phyloP scores from a whole-genome alignment of 129 eudicot genomes.

The Smallanthus sonchifolius region DNA sequence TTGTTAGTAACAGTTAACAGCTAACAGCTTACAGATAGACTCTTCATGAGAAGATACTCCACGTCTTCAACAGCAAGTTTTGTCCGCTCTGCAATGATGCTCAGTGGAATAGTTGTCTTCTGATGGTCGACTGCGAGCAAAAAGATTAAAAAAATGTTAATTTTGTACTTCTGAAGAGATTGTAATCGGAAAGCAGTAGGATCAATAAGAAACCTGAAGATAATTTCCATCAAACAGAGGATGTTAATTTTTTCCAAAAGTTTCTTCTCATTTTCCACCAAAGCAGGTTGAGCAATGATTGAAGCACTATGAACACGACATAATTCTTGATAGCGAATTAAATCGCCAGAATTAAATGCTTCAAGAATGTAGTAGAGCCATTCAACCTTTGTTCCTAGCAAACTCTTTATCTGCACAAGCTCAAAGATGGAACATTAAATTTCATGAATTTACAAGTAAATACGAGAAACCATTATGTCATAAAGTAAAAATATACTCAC shows the following conservation, averaged over 20 bases:
- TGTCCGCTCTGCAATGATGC: constrained; percentile 72
- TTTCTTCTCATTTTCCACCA: constrained; percentile 71
- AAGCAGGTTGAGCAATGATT: constrained; percentile 65
- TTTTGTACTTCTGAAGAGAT: not conserved
- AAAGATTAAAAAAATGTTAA: not conserved
- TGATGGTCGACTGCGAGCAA: constrained; percentile 74
- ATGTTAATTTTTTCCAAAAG: constrained; percentile 83
- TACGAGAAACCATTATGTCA: not conserved
- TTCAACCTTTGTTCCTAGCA: constrained; percentile 72
- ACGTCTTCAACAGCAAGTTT: constrained; percentile 73
- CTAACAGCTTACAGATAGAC: constrained; percentile 69
- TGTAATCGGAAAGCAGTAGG: not conserved
- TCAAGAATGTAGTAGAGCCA: constrained; percentile 83
- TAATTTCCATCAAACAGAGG: constrained; percentile 87
- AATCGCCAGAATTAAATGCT: constrained; percentile 77
- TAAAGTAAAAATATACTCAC: constrained; percentile 38
- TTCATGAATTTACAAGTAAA: not conserved
- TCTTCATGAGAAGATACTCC: constrained; percentile 84
- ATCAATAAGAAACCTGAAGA: constrained; percentile 48
- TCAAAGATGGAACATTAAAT: not conserved
- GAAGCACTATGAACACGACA: constrained; percentile 69
- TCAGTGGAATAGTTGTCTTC: constrained; percentile 76
- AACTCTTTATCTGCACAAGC: constrained; percentile 50
- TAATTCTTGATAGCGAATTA: constrained; percentile 69
- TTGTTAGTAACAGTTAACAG: not conserved